Evolutionary conservation across 805 yeast genomes (phyloP), one percentile per base, ranked within the genome.

Genomic region (Torulaspora maleeae): DNA sequence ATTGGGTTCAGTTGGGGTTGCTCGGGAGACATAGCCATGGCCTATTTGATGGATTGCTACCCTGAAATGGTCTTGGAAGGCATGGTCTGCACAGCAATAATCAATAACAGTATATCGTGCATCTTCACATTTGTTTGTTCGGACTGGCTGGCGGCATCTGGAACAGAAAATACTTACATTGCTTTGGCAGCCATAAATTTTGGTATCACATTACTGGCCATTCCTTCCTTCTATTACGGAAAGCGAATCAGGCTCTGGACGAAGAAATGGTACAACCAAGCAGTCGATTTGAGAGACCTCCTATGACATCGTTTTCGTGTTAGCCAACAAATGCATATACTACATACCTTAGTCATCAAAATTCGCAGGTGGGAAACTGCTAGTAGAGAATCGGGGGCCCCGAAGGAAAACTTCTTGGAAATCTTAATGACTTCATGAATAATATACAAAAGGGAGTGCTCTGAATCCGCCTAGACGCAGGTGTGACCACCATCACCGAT

Each of bases 1-100:
- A 74, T 81, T 49, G 86, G 86, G 0, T 78, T 80, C 49, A 82
- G 85, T 1, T 81, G 80, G 68, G 86, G 86, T 57, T 77, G 83
- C 42, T 76, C 83, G 11, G 86, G 86, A 58, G 88, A 83, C 59
- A 77, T 80, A 41, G 80, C 84, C 29, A 75, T 82, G 79, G 72
- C 79, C 1, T 81, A 81, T 47, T 67, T 79, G 49, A 80, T 81
- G 84, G 83, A 79, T 51, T 70, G 80, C 5, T 82, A 81, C 50
- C 86, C 86, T 1, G 86, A 79, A 36, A 76, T 81, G 75, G 79
- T 81, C 44, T 68, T 81, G 52, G 86, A 81, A 63, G 82, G 83
- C 53, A 80, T 82, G 85, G 80, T 80, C 20, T 84, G 86, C 45
- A 84, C 82, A 20, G 67, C 73, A 17, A 73, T 80, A 44, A 80